A percentile compares a stretch with the other conserved stretches of the same genome.
phyloP scores from a whole-genome alignment of 495 filamentous ascomycete genomes.

The Lindgomyces ingoldianus region DNA sequence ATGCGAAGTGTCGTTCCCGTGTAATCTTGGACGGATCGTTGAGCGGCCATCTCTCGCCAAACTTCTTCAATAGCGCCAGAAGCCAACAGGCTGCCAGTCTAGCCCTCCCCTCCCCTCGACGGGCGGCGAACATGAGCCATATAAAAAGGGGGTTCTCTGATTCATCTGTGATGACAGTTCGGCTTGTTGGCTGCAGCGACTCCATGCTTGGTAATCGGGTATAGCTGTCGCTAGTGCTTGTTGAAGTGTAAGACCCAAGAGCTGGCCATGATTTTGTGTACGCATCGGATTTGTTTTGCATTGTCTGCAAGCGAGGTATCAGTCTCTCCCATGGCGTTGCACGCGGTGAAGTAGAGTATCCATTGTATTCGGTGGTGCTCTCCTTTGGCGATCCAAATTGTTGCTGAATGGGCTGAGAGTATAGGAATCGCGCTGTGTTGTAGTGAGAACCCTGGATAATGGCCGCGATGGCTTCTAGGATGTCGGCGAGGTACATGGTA shows the following conservation, averaged over 20 bases:
- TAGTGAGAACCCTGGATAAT: constrained; percentile 80
- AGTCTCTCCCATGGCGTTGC: constrained; percentile 36
- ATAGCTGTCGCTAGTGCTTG: constrained; percentile 15
- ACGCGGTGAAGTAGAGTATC: constrained; percentile 17
- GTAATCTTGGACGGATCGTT: constrained; percentile 34
- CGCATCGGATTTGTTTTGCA: constrained; percentile 37
- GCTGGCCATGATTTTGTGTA: constrained; percentile 57
- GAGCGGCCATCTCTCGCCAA: constrained; percentile 31
- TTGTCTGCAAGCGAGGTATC: constrained; percentile 42
- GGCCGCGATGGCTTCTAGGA: constrained; percentile 77
- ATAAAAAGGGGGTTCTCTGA: constrained; percentile 74
- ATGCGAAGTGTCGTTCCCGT: constrained; percentile 41
- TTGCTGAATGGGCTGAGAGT: constrained; percentile 69
- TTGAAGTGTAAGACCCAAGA: constrained; percentile 46
- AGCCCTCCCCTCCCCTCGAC: constrained; percentile 62
- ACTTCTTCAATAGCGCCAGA: constrained; percentile 46
- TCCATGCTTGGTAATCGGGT: constrained; percentile 17
- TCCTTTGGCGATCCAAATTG: constrained; percentile 37
- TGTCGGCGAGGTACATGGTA: constrained; percentile 61
- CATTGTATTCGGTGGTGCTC: constrained; percentile 11
- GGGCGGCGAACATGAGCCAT: constrained; percentile 75
- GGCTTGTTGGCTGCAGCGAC: constrained; percentile 13
- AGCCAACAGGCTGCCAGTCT: constrained; percentile 79
- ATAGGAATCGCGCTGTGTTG: constrained; percentile 74
- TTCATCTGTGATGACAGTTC: constrained; percentile 57